Conservation (phyloP, 2,329 filamentous ascomycete species). For the Huntiella savannae region DNA sequence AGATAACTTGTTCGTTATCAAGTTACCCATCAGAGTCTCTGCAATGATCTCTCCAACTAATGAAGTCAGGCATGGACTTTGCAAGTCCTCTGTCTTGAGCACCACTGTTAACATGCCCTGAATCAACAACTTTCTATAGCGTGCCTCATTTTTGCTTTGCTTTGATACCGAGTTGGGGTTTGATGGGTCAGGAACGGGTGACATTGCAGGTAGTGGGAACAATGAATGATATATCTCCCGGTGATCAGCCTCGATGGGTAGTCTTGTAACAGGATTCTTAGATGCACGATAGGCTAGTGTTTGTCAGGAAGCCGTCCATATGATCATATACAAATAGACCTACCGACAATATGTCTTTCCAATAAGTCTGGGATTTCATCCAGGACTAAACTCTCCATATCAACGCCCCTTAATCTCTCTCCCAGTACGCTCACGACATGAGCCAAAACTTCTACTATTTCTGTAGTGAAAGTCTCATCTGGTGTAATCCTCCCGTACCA, state of each 20-base stretch:
- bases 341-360: constrained; percentile 63
- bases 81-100: constrained; percentile 77
- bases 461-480: constrained; percentile 71
- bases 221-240: constrained; percentile 67
- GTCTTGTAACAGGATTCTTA: constrained; percentile 34
- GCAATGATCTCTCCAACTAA: constrained; percentile 76
- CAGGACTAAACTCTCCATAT: constrained; percentile 63
- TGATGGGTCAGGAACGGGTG: constrained; percentile 47
- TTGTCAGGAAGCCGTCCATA: neutral
- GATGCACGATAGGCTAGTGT: constrained; percentile 52
- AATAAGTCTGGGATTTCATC: constrained; percentile 76
- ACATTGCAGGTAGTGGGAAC: constrained; percentile 61
- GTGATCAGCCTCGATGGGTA: constrained; percentile 40
- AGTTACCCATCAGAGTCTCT: constrained; percentile 72
- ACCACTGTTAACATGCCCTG: constrained; percentile 65
- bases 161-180: constrained; percentile 31
- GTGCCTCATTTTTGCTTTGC: constrained; percentile 58
- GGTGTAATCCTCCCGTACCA: constrained; percentile 91
- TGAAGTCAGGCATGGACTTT: constrained; percentile 68
- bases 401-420: constrained; percentile 63
- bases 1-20: constrained; percentile 59
- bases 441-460: constrained; percentile 77
- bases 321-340: constrained; percentile 13
- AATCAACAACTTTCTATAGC: constrained; percentile 76
- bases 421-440: constrained; percentile 80